A percentile compares a stretch with the other conserved stretches of the same genome.
phyloP scores from a whole-genome alignment of 768 basidiomycete species.

The Leccinum rimulosum region DNA sequence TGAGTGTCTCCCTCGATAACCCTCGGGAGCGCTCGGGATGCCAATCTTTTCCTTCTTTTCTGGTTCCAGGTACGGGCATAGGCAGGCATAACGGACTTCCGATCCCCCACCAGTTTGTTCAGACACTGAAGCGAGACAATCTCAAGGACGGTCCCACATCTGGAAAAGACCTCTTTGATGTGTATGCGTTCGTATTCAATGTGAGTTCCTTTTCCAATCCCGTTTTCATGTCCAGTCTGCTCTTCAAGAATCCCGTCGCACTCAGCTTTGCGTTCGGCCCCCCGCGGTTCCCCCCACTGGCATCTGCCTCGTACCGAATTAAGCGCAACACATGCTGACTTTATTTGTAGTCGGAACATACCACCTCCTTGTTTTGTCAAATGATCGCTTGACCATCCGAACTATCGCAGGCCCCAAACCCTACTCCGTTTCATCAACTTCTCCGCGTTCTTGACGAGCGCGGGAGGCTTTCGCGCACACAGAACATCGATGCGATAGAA shows the following conservation, averaged over 20 bases:
- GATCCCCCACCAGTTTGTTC: conserved; percentile 81
- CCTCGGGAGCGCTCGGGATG: conserved; percentile 8
- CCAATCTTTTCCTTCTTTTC: neutral
- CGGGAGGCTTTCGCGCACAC: conserved; percentile 78
- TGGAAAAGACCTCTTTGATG: conserved; percentile 79
- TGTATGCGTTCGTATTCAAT: conserved; percentile 78
- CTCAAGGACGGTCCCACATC: conserved; percentile 52
- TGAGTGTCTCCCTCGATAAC: conserved; percentile 38
- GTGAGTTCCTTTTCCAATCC: conserved; percentile 41
- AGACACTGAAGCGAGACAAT: conserved; percentile 73
- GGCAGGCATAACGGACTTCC: conserved; percentile 88
- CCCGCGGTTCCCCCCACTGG: neutral
- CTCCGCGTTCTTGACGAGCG: conserved; percentile 73
- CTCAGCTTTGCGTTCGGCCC: neutral
- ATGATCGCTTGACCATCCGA: conserved; percentile 85
- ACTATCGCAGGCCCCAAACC: conserved; percentile 61
- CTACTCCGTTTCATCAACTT: conserved; percentile 78
- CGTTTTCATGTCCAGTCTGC: neutral
- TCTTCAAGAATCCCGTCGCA: neutral
- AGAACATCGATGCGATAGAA: conserved; percentile 92
- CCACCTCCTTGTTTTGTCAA: conserved; percentile 76
- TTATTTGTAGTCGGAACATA: conserved; percentile 60
- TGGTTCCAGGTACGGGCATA: conserved; percentile 75
- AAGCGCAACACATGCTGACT: conserved; percentile 18
- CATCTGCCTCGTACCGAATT: neutral